phyloP scores from a whole-genome alignment of 495 filamentous ascomycete species.

The Jackrogersella minutella region DNA sequence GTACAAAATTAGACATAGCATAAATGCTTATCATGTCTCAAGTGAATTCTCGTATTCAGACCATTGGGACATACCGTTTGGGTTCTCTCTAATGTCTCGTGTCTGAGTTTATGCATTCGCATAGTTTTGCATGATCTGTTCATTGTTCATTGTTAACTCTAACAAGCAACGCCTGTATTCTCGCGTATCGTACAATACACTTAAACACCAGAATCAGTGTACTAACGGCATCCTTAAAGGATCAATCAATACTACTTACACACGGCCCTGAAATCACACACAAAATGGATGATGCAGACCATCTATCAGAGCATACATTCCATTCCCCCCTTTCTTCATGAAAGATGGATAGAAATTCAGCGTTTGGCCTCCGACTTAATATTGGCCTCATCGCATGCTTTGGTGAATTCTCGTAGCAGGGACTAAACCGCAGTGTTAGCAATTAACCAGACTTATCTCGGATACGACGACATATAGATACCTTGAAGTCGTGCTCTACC shows the following conservation, averaged over 20 bases:
- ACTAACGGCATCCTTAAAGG: too few species aligned
- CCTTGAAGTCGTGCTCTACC: conserved; percentile 59
- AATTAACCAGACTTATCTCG: neutral
- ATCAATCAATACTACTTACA: neutral
- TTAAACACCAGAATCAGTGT: too few species aligned
- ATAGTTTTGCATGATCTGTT: neutral
- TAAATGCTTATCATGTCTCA: too few species aligned
- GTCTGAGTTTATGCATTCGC: neutral
- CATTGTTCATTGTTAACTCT: neutral
- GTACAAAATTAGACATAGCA: too few species aligned
- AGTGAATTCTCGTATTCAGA: too few species aligned
- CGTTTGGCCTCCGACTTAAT: neutral
- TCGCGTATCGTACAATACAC: too few species aligned
- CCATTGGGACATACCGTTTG: neutral
- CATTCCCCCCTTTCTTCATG: neutral
- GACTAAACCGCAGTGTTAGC: conserved; percentile 30
- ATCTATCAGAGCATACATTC: neutral
- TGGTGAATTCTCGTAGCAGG: conserved; percentile 43
- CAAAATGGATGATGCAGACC: too few species aligned
- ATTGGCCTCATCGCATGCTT: conserved; percentile 26
- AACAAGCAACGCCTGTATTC: too few species aligned
- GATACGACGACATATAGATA: conserved; percentile 38
- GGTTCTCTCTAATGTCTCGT: neutral
- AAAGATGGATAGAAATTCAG: neutral
- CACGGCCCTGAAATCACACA: too few species aligned